A percentile compares a stretch with the other conserved stretches of the same genome.
phyloP scores from a whole-genome alignment of 2,329 filamentous ascomycete species.

The Colletotrichum spaethianum region DNA sequence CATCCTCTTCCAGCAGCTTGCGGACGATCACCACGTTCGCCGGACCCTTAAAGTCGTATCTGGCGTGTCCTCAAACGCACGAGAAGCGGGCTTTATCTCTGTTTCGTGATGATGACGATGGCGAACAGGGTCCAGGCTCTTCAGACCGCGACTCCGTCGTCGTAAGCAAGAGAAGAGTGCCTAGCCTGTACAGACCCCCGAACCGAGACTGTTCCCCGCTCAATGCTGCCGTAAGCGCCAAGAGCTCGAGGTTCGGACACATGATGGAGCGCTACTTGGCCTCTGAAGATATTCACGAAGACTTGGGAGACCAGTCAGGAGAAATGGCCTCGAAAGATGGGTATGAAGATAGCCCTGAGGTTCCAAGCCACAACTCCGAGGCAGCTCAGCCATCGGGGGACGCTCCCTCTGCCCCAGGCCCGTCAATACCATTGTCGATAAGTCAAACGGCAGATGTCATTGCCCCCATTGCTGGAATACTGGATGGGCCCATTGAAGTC shows the following conservation, averaged over 20 bases:
- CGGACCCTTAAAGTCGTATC: conserved; percentile 4
- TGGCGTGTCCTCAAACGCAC: conserved; percentile 1
- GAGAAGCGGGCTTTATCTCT: conserved; percentile 1
- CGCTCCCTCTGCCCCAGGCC: background rate
- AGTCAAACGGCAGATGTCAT: background rate
- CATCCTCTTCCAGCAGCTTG: background rate
- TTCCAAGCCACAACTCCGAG: background rate
- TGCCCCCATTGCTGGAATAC: background rate
- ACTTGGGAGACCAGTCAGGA: background rate
- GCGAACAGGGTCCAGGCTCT: background rate
- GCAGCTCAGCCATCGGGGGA: background rate
- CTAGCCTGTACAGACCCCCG: background rate
- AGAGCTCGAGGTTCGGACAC: background rate
- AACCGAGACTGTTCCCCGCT: background rate
- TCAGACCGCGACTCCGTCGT: background rate
- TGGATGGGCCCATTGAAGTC: conserved; percentile 13
- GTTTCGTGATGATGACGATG: background rate
- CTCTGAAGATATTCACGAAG: background rate
- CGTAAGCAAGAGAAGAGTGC: background rate
- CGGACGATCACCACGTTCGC: background rate
- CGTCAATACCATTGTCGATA: background rate
- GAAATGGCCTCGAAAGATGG: background rate
- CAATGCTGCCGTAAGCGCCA: background rate
- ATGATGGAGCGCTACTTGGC: conserved; percentile 22
- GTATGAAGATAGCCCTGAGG: no score